Evolutionary conservation across 768 basidiomycete genomes (phyloP).

Genomic region (Artomyces pyxidatus): DNA sequence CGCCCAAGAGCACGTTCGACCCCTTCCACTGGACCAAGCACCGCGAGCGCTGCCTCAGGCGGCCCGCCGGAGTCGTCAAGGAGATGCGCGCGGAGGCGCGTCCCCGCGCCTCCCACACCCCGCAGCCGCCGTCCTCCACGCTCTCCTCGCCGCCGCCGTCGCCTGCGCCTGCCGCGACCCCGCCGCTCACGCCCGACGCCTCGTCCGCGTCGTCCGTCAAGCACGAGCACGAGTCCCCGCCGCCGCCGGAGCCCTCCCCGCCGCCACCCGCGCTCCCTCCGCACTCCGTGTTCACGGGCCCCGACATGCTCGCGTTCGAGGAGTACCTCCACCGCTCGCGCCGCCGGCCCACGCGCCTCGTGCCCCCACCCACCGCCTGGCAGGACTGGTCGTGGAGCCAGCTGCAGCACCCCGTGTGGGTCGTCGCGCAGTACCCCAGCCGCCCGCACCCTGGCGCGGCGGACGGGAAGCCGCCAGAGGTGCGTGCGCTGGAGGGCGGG

Average conservation of each 20-base stretch:
- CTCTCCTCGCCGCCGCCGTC: constrained; percentile 1
- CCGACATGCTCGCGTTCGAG: constrained; percentile 15
- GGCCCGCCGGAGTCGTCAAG: constrained; percentile 5
- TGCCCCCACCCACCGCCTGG: constrained; percentile 11
- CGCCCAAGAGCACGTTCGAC: constrained; percentile 14
- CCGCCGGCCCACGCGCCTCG: constrained; percentile 13
- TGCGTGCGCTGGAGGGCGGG: too few species aligned
- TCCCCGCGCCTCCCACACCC: not conserved
- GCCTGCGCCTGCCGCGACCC: constrained; percentile 2
- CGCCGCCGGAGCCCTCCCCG: not conserved
- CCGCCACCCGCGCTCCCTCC: constrained; percentile 7
- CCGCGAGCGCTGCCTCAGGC: constrained; percentile 15
- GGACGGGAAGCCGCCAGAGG: too few species aligned
- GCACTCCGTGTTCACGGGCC: constrained; percentile 11
- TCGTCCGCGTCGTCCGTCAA: too few species aligned
- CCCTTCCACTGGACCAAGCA: constrained; percentile 17
- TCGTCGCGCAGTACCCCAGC: constrained; percentile 4
- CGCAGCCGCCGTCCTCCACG: not conserved
- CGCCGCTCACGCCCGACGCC: constrained; percentile 4
- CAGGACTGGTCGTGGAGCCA: constrained; percentile 17
- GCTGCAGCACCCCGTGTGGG: constrained; percentile 15
- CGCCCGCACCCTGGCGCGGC: not conserved
- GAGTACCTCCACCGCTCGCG: constrained; percentile 16
- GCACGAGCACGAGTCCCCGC: not conserved
- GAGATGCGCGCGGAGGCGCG: constrained; percentile 10